These are phyloP conservation scores for Akebia trifoliata DNA, from an alignment of 164 flowering plant species.

Conservation along the genomic window DNA sequence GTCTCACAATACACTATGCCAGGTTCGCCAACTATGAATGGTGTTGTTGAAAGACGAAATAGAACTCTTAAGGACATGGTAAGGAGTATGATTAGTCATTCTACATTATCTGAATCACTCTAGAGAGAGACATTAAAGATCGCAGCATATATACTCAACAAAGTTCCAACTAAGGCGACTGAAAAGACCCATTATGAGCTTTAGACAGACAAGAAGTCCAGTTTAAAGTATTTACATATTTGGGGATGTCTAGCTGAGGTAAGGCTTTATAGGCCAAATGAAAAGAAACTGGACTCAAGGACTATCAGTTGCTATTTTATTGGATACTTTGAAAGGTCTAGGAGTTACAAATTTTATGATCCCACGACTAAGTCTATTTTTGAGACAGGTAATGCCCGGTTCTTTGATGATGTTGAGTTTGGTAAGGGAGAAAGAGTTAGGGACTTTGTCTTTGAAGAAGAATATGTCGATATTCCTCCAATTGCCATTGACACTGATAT, in stretches of 20 bases:
- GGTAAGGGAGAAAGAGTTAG: background rate
- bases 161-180: background rate
- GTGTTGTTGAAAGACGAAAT: conserved; percentile 13
- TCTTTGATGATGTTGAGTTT: background rate
- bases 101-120: conserved; percentile 3
- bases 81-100: conserved; percentile 6
- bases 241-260: background rate
- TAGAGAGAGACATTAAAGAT: conserved; percentile 3
- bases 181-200: conserved; percentile 5
- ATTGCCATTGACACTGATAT: background rate
- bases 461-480: background rate
- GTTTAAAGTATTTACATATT: background rate
- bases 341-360: background rate
- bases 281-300: background rate
- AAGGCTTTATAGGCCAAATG: background rate
- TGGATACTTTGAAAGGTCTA: no score
- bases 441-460: conserved; percentile 6
- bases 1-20: conserved; percentile 7
- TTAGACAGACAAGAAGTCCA: background rate
- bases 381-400: background rate
- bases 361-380: background rate
- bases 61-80: no score
- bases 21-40: conserved; percentile 7
- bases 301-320: background rate
- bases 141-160: background rate